Base-by-base conservation (phyloP, 176 grass and related monocot species). In the Typha latifolia region DNA sequence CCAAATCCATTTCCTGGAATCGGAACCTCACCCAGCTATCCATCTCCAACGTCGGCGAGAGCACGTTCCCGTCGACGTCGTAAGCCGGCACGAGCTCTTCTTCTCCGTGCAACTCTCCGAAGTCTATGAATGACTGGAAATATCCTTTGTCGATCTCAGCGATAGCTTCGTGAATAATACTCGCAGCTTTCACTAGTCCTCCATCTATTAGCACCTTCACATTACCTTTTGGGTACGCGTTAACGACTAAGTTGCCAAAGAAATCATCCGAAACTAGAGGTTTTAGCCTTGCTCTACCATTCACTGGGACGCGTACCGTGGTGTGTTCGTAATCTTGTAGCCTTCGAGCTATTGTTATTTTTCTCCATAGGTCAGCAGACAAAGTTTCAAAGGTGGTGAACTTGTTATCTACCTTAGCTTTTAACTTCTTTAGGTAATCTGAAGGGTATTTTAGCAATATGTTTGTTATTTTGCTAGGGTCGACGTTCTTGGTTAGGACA, bases 1-100 rank as follows among this genome's bases (percentile, higher is more conserved):
- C 84, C 14, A 86, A 82, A 27, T 86, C 79, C 26, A 81, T 51
- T 16, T 82, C 32, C 14, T 81, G 65, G 84, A 86, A 86, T 1
- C 23, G 32, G 67, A 86, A 86, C 13, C 70, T 67, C 3, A 86
- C 47, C 84, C 84, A 86, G 61, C 79, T 86, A 62, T 82, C 79
- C 62, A 78, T 79, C 71, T 86, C 84, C 14, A 86, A 18, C 62
- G 65, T 66, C 20, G 75, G 84, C 70, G 66, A 57, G 47, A 86
- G 66, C 29, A 62, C 12, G 22, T 49, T 74, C 29, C 84, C 79
- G 0, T 21, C 70, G 0, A 16, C 18, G 0, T 55, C 84, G 6
- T 76, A 76, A 65, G 68, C 77, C 14, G 79, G 18, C 23, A n/a
- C 18, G 0, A 79, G 71, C 75, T 78, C 71, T 13, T 82, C 71